Evolutionary conservation across 75 land plant species (phyloP).

Genomic region (Cupressus sempervirens): DNA sequence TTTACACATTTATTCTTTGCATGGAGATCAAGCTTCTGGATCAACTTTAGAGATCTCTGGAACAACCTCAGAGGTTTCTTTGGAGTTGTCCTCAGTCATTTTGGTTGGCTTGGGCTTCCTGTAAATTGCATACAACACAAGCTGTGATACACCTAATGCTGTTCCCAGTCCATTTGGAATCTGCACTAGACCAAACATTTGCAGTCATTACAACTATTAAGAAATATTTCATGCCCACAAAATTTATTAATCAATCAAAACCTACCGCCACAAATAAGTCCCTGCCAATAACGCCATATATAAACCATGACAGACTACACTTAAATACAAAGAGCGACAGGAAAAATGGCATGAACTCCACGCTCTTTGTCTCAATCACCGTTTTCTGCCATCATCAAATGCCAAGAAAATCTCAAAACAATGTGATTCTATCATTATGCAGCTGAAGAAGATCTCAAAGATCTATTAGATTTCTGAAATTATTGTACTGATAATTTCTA

Average conservation of each 20-base stretch:
- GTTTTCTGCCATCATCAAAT: constrained; percentile 13
- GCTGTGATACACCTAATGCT: constrained; percentile 20
- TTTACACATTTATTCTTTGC: no score
- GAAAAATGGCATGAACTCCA: constrained; percentile 29
- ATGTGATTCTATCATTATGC: no score
- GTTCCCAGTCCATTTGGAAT: constrained; percentile 42
- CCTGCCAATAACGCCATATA: constrained; percentile 23
- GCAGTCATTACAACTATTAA: background rate
- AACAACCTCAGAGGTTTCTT: background rate
- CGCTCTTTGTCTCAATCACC: constrained; percentile 24
- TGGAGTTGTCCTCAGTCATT: background rate
- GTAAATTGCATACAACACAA: constrained; percentile 21
- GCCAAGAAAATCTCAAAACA: no score
- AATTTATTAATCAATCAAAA: background rate
- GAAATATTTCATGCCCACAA: background rate
- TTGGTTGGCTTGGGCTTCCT: constrained; percentile 13
- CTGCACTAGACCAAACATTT: constrained; percentile 5
- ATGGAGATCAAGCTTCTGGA: background rate
- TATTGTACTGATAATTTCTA: no score
- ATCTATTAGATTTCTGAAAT: no score
- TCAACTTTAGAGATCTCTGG: background rate
- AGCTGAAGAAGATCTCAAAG: background rate
- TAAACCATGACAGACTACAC: constrained; percentile 22
- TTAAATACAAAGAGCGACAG: constrained; percentile 27
- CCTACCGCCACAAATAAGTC: constrained; percentile 24